Evolutionary conservation across 495 filamentous ascomycete species (phyloP).

Genomic region (Pyronema omphalodes): DNA sequence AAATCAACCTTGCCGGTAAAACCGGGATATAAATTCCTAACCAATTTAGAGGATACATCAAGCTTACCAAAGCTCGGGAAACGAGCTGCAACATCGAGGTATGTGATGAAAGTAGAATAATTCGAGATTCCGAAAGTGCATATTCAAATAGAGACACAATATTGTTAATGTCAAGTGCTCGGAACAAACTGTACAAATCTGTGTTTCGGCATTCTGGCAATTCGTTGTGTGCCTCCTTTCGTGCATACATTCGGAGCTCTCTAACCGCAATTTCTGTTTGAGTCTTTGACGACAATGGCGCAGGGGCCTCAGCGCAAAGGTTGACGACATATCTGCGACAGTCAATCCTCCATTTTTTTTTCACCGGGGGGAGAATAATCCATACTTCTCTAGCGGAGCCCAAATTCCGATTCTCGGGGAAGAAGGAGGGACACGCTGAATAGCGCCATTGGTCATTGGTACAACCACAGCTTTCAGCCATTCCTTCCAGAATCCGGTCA

Average conservation of each 20-base stretch:
- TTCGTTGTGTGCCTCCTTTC: constrained; percentile 87
- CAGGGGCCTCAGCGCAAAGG: constrained; percentile 84
- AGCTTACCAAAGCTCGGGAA: constrained; percentile 58
- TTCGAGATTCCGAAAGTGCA: constrained; percentile 79
- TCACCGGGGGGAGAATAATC: constrained; percentile 1
- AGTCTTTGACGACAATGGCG: constrained; percentile 78
- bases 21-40: constrained; percentile 84
- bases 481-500: constrained; percentile 96
- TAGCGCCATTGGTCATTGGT: constrained; percentile 77
- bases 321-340: constrained; percentile 51
- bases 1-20: constrained; percentile 68
- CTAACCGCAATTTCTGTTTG: constrained; percentile 85
- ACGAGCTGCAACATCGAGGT: constrained; percentile 91
- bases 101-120: constrained; percentile 89
- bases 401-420: constrained; percentile 87
- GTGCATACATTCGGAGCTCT: constrained; percentile 76
- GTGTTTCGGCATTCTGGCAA: constrained; percentile 72
- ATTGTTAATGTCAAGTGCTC: constrained; percentile 72
- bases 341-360: not conserved
- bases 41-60: constrained; percentile 86
- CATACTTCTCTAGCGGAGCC: constrained; percentile 86
- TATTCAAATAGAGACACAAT: constrained; percentile 87
- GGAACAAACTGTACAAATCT: constrained; percentile 85
- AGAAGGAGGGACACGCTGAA: constrained; percentile 66
- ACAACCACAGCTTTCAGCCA: constrained; percentile 86